Conservation (phyloP, 805 yeast genomes). For the Wickerhamomyces chambardii region DNA sequence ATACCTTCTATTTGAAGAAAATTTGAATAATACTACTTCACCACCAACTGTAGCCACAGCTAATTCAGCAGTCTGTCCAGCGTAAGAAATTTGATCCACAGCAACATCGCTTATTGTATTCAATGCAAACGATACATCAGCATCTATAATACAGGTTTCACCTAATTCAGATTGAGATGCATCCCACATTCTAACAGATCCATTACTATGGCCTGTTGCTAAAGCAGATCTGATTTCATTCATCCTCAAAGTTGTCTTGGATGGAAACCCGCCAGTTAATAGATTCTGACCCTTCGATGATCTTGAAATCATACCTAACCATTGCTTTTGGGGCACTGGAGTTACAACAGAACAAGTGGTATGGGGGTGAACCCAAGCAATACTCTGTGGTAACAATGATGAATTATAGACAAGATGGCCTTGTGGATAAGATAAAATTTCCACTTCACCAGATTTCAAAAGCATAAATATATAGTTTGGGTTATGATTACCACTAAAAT, state of each 20-base stretch:
- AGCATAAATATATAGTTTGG: slow-evolving; percentile 57
- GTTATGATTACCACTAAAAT: slow-evolving; percentile 71
- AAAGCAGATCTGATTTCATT: slow-evolving; percentile 47
- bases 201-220: slow-evolving; percentile 83
- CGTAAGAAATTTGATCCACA: slow-evolving; percentile 58
- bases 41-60: slow-evolving; percentile 62
- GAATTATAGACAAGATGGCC: slow-evolving; percentile 45
- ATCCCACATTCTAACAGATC: slow-evolving; percentile 78
- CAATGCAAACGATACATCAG: slow-evolving; percentile 42
- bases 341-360: slow-evolving; percentile 47
- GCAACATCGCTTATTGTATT: slow-evolving; percentile 33
- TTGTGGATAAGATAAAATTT: slow-evolving; percentile 47
- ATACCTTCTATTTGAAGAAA: slow-evolving; percentile 42
- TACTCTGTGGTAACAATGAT: slow-evolving; percentile 66
- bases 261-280: slow-evolving; percentile 76
- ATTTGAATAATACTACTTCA: slow-evolving; percentile 68
- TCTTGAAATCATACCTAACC: slow-evolving; percentile 73
- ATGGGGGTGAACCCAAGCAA: slow-evolving; percentile 73
- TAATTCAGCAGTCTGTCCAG: slow-evolving; percentile 70
- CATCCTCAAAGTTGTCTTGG: slow-evolving; percentile 35
- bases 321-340: slow-evolving; percentile 52
- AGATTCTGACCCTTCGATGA: slow-evolving; percentile 33
- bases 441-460: slow-evolving; percentile 56
- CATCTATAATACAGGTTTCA: slow-evolving; percentile 49
- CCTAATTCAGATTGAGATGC: slow-evolving; percentile 68